Base-by-base conservation (phyloP, 176 grass and related monocot species). In the Carex parvula region DNA sequence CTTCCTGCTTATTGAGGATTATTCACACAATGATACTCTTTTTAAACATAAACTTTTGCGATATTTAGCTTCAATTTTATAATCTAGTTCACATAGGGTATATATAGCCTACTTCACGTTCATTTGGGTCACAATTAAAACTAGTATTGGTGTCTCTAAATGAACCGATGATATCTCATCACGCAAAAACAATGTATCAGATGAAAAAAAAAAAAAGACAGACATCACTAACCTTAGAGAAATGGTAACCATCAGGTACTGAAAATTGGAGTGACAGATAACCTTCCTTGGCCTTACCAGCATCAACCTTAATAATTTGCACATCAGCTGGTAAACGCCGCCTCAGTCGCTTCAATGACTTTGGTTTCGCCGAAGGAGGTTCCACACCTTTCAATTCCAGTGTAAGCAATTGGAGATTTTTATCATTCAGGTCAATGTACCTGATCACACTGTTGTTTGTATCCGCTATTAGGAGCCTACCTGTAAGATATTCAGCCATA, bases 401-500 rank as follows among this genome's bases (percentile, higher is more conserved):
- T 2, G 92, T 95, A 37, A 63, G 83, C 83, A 98, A 64, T 53
- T 89, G 83, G 86, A 88, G 88, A 73, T 89, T 89, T 80, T 93
- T 85, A 76, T 89, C 91, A 87, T 89, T 89, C 57, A 98, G 77
- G 81, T 88, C 84, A 77, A 98, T 83, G 64, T 88, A 95, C 83
- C 96, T 87, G 74, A 98, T 98, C 70, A 89, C 29, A 57, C 81
- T 95, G 80, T 98, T 98, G 83, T 98, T 98, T 91, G 96, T 98
- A 89, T 98, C 96, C 55, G 96, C 91, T 90, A 98, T 88, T 83
- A 98, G 86, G 84, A 98, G 85, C 71, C 77, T 93, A 64, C 93
- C 96, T 98, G 84, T 81, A 90, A 89, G 20, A 90, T 88, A 86
- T 84, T n/a, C 84, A 92, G 68, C 54, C 83, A 56, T 66, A 30